phyloP scores from a whole-genome alignment of 305 asterid genomes.

The Solanum hybrid region DNA sequence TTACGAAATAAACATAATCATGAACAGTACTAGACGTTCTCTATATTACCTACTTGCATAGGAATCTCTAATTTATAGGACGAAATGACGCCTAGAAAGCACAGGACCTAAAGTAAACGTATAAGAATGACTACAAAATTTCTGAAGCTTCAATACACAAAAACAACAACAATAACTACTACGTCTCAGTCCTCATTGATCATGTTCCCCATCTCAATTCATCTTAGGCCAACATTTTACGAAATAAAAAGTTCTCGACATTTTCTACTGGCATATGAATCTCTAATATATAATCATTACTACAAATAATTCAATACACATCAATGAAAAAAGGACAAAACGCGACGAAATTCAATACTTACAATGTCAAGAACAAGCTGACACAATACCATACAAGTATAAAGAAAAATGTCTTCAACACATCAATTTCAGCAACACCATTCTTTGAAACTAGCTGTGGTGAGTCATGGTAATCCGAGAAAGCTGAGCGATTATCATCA shows the following conservation, averaged over 20 bases:
- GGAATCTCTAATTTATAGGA: too few species aligned
- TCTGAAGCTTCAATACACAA: background rate
- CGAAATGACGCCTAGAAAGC: background rate
- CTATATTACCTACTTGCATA: background rate
- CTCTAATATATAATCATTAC: background rate
- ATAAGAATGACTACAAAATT: background rate
- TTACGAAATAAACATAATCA: background rate
- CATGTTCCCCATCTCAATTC: background rate
- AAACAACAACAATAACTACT: background rate
- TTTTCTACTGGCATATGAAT: background rate
- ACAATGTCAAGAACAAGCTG: slow-evolving; percentile 90
- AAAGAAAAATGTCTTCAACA: slow-evolving; percentile 74
- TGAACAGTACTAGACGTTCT: background rate
- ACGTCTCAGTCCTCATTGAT: background rate
- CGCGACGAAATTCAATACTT: slow-evolving; percentile 17
- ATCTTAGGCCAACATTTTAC: background rate
- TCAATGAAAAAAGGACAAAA: background rate
- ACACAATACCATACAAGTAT: slow-evolving; percentile 85
- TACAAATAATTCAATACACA: background rate
- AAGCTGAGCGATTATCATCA: slow-evolving; percentile 10
- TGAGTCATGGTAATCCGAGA: slow-evolving; percentile 8
- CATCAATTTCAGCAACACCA: slow-evolving; percentile 41
- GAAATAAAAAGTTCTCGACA: background rate
- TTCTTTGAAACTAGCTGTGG: slow-evolving; percentile 17
- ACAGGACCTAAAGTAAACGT: background rate